Evolutionary conservation across 345 rosid genomes (phyloP).

Genomic region (Firmiana major): DNA sequence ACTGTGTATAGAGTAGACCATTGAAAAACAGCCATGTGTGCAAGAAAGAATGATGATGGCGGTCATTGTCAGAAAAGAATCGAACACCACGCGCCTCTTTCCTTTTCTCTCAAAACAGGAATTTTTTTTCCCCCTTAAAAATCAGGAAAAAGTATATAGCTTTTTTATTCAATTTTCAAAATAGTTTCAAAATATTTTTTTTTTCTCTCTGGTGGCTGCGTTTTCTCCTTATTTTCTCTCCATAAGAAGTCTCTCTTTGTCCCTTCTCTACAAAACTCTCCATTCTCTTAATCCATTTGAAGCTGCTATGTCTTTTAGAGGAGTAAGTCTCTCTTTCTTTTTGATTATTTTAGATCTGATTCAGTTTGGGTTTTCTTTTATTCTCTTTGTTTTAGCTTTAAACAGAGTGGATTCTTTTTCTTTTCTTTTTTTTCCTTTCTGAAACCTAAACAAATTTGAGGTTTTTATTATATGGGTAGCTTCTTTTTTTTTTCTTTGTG

Average conservation of each 20-base stretch:
- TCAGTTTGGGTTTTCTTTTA: background rate
- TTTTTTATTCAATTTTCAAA: background rate
- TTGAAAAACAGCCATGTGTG: background rate
- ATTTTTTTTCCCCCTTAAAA: background rate
- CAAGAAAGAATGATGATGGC: background rate
- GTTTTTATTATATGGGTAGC: background rate
- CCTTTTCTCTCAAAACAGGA: background rate
- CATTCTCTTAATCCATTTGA: background rate
- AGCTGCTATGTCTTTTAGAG: slow-evolving; percentile 41
- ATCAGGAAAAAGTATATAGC: background rate
- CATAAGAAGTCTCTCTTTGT: background rate
- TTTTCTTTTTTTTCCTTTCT: no score
- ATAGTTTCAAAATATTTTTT: background rate
- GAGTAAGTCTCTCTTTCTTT: slow-evolving; percentile 30
- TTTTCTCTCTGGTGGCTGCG: slow-evolving; percentile 8
- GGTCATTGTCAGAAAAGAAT: slow-evolving; percentile 10
- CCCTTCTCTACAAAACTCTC: background rate
- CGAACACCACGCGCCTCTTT: slow-evolving; percentile 4
- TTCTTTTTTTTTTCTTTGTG: background rate
- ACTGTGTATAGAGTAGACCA: background rate
- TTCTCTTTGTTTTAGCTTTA: background rate
- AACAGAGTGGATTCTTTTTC: background rate
- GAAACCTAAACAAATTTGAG: background rate
- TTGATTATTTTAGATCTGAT: background rate
- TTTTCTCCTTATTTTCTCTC: slow-evolving; percentile 4